Evolutionary conservation across 1,284 basidiomycete genomes (phyloP).

Genomic region (Boletus sp.): DNA sequence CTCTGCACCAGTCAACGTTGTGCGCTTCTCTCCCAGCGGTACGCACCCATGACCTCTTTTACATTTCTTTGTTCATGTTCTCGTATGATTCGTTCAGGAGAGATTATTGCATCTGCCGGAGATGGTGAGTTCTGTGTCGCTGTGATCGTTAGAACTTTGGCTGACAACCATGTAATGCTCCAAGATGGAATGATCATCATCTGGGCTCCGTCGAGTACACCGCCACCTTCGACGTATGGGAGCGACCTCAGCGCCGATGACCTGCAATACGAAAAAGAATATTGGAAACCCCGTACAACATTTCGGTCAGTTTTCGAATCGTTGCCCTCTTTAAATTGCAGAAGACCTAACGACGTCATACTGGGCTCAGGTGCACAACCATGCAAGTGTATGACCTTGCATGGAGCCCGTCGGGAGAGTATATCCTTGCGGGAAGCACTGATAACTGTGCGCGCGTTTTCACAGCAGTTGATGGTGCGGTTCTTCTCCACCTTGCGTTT

Average conservation of each 20-base stretch:
- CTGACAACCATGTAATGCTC: constrained; percentile 11
- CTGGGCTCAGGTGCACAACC: constrained; percentile 59
- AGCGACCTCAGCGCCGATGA: constrained; percentile 75
- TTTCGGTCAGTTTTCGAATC: constrained; percentile 56
- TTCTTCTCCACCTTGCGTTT: constrained; percentile 5
- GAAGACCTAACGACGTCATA: constrained; percentile 6
- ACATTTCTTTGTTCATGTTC: constrained; percentile 1
- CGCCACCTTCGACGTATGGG: constrained; percentile 70
- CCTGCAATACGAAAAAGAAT: constrained; percentile 86
- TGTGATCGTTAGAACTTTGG: not conserved
- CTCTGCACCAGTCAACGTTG: constrained; percentile 94
- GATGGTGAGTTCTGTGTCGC: constrained; percentile 64
- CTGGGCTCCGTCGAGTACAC: constrained; percentile 82
- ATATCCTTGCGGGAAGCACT: constrained; percentile 91
- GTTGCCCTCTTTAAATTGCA: not conserved
- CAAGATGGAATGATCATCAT: constrained; percentile 95
- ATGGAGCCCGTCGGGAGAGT: constrained; percentile 95
- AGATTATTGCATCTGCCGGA: constrained; percentile 88
- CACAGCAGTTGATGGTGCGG: constrained; percentile 67
- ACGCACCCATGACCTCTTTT: constrained; percentile 28
- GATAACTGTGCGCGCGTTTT: constrained; percentile 93
- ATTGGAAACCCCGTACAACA: constrained; percentile 89
- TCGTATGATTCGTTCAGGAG: constrained; percentile 47
- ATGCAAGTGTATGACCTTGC: constrained; percentile 98
- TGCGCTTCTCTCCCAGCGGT: constrained; percentile 94